Base-by-base conservation (phyloP, 371 early-diverging fungal genomes). In the Actinomortierella wolfii region DNA sequence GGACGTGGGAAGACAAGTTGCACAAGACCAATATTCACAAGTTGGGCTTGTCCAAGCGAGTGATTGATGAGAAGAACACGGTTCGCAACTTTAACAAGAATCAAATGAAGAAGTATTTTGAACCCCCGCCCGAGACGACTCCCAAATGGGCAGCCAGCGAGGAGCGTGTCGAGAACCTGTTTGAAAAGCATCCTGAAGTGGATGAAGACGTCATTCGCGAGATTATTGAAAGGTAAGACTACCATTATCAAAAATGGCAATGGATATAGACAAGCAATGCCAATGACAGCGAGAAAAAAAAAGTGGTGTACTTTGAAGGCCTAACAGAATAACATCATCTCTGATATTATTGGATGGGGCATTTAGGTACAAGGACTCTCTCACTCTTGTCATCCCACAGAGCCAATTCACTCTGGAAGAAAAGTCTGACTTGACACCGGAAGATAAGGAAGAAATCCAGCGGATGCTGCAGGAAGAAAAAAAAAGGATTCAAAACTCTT, bases 11-110 rank as follows among this genome's bases (percentile, higher is more conserved):
- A 59, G 81, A 82, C n/a, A 76, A 62, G 48, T 46, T 88, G 42
- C 79, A 78, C 52, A 79, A 71, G 40, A 79, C 70, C 56, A 82
- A 84, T 61, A 51, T 84, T 1, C 79, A 82, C 56, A 89, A 86
- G 56, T 61, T 86, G 13, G 77, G 78, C 7, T 63, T 85, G 58
- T 71, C 81, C 20, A 83, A 82, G 49, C 83, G 82, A 17, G 85
- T 87, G 2, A 79, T 91, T 2, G 91, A 91, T 67, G 83, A 87
- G 57, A 83, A 83, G 56, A 69, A 76, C 17, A 83, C 79, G 59
- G 59, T 56, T 17, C 65, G 78, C 46, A 65, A 59, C 58, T 6
- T 56, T 51, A 9, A 61, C 78, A 2, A 80, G 79, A 51, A 55
- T 54, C 1, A 86, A 24, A 68, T 83, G 73, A 66, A 77, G 46